phyloP scores from a whole-genome alignment of 31 red algal species.

The Asparagopsis taxiformis region DNA sequence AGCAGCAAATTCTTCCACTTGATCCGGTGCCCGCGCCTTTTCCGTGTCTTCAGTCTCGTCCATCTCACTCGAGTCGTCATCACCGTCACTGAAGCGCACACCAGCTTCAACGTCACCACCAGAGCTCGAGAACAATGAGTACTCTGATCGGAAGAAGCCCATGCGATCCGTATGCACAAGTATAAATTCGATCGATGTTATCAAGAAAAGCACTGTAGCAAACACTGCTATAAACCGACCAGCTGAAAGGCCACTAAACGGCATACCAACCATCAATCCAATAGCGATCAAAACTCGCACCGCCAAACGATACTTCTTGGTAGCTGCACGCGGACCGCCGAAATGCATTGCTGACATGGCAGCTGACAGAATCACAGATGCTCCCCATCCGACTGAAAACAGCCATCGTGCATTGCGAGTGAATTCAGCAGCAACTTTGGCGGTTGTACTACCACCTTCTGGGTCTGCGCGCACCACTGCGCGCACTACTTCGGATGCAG shows the following conservation, averaged over 20 bases:
- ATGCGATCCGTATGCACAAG: constrained; percentile 19
- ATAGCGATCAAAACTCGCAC: not conserved
- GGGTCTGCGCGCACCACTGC: not conserved
- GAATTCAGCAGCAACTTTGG: not conserved
- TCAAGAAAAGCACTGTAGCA: constrained; percentile 4
- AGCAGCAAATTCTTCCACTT: too few species aligned
- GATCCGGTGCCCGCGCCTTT: too few species aligned
- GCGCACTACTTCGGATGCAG: too few species aligned
- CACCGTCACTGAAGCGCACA: too few species aligned
- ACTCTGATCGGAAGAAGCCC: constrained; percentile 24
- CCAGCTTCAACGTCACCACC: too few species aligned
- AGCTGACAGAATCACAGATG: constrained; percentile 20
- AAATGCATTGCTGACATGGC: constrained; percentile 19
- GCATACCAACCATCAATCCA: constrained; percentile 15
- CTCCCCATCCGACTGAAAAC: constrained; percentile 18
- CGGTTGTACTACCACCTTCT: not conserved
- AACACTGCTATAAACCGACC: not conserved
- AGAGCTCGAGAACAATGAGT: not conserved
- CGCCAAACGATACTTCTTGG: constrained; percentile 10
- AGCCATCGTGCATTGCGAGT: constrained; percentile 12
- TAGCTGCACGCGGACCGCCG: constrained; percentile 25
- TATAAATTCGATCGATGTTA: constrained; percentile 14
- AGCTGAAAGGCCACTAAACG: constrained; percentile 6
- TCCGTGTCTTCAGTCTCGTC: too few species aligned
- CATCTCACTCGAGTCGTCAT: too few species aligned